Base-by-base conservation (phyloP, 192 early-diverging fungal genomes). In the Backusella luteola region DNA sequence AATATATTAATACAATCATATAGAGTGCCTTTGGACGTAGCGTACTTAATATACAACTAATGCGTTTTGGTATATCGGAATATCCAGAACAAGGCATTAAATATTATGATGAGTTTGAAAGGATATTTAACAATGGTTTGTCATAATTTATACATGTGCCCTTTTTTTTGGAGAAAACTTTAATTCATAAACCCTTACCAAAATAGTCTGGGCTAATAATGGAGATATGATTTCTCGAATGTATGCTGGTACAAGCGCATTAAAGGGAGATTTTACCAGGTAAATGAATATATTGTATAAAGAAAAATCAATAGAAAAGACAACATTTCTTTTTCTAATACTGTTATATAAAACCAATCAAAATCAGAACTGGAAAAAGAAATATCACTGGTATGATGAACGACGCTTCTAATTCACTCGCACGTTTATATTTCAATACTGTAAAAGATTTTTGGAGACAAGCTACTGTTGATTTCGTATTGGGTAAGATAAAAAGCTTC, bases 241-340 rank as follows among this genome's bases (percentile, higher is more conserved):
- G 83, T 93, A 93, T 79, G 90, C 93, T 14, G 93, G 93, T 7
- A 94, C 93, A 1, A 90, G 89, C 77, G 92, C 93, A 3, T 82
- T 94, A 78, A 93, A 93, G 71, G 91, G 92, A 7, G 93, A 94
- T 74, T 94, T 91, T 76, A 94, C 92, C 6, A 79, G 93, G 77
- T 81, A 79, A 73, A 39, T 3, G 38, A 59, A 14, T 41, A 15
- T 44, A 17, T 17, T 17, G 15, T 5, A 44, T 14, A 44, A 5
- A 44, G 42, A 17, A 14, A 44, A 17, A 44, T 14, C 12, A 17
- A 44, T 44, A 63, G n/a, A 63, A 29, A 39, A 23, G 0, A 32
- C 34, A 7, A 12, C 9, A 26, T 26, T 26, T 52, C 32, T 15
- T 52, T 52, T 2, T 26, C 53, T 59, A 12, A 23, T 12, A 0